A percentile compares a stretch with the other conserved stretches of the same genome.
Evolutionary conservation across 192 early-diverging fungal species (phyloP).

Genomic region (Mortierella claussenii): DNA sequence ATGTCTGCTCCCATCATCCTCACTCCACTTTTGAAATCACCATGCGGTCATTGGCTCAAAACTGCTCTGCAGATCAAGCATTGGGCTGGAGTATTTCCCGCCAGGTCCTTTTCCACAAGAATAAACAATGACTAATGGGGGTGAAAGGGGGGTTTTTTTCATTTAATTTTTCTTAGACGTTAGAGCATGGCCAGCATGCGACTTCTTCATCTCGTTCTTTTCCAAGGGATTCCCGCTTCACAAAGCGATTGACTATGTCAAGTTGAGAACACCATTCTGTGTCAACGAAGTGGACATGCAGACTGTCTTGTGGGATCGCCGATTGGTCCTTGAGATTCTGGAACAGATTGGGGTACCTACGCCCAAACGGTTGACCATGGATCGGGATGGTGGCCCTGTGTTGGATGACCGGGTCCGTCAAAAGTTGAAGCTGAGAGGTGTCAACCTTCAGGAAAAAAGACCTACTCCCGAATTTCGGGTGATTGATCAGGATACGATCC

Average conservation of each 20-base stretch:
- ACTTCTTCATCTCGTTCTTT: constrained; percentile 98
- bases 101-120: too few species aligned
- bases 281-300: constrained; percentile 94
- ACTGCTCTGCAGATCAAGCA: too few species aligned
- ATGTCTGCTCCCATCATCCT: too few species aligned
- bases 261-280: constrained; percentile 84
- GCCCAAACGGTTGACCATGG: constrained; percentile 78
- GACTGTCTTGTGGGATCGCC: constrained; percentile 87
- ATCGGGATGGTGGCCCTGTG: constrained; percentile 72
- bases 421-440: constrained; percentile 62
- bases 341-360: constrained; percentile 84
- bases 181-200: constrained; percentile 91
- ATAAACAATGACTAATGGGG: too few species aligned
- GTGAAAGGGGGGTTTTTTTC: too few species aligned
- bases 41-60: too few species aligned
- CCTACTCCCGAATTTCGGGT: constrained; percentile 42
- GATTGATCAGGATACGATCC: constrained; percentile 76
- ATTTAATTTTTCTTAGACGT: constrained; percentile 58
- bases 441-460: constrained; percentile 24
- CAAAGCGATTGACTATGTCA: constrained; percentile 92
- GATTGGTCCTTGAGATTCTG: constrained; percentile 86
- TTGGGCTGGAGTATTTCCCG: too few species aligned
- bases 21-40: too few species aligned
- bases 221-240: constrained; percentile 92
- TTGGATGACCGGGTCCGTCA: constrained; percentile 63